Evolutionary conservation across 2,329 filamentous ascomycete genomes (phyloP), one percentile per base, ranked within the genome.

Genomic region (Dothideomycetes sp.): DNA sequence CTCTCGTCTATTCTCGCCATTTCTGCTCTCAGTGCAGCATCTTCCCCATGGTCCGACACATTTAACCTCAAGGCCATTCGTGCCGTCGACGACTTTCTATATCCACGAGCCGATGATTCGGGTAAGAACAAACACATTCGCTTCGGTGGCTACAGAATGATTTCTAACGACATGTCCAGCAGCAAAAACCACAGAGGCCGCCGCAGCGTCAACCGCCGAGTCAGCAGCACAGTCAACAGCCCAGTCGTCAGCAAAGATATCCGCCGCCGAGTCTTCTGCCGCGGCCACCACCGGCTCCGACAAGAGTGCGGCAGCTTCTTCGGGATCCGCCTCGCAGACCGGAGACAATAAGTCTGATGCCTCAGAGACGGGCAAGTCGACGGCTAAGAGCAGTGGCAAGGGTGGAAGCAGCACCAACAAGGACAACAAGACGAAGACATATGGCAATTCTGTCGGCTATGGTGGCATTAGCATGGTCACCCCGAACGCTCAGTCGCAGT

Each of bases 391-490:
- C 20, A 47, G 43, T 13, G 47, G 47, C 20, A 53, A 42, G 33
- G 50, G 46, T 39, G 47, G 38, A 11, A 43, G 38, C 25, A 41
- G 29, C 39, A 33, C 37, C 19, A 42, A 46, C 37, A 27, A 47
- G 28, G 33, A 40, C 35, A 13, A 35, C 43, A 65, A 61, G 8
- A 29, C 43, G 22, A 65, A 61, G 11, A 35, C 43, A 18, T 71
- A 74, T 53, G 69, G 77, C 47, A 58, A 71, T 35, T 66, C 71
- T 41, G 56, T 70, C 12, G 71, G 70, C 16, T 65, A 73, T 3
- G 78, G 78, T 32, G 77, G 76, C 39, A 65, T 81, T 41, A 65
- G 67, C 31, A 76, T 82, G 73, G 63, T 80, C 41, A 78, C 73
- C 5, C 78, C 78, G 2, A 63, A 64, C 35, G 55, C 64, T 7